Evolutionary conservation across 208 protist genomes (phyloP), one percentile per base, ranked within the genome.

Genomic region (Leishmania aethiopica): DNA sequence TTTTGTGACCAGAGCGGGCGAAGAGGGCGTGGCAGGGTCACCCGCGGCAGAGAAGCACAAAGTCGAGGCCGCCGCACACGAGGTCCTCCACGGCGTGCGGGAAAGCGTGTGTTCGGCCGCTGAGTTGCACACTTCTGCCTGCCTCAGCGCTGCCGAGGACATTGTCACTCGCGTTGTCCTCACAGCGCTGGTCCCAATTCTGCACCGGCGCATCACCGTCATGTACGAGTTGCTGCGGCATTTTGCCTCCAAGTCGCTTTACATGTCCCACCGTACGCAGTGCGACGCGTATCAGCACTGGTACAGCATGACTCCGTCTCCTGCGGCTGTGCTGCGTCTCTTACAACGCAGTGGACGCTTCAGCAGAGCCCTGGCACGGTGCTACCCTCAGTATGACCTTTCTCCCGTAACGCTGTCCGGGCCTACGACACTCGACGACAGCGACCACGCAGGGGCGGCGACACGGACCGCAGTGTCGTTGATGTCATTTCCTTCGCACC

Each of bases 211-310:
- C 69, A 92, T 91, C 78, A 81, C 85, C 42, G 87, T 92, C 40
- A 91, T 95, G 86, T 95, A 95, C 80, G 93, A 95, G 80, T 80
- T 95, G 57, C 85, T 96, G 67, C 93, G 90, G 28, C 77, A 93
- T 79, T 83, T 90, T 60, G 78, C 89, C 57, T 85, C 88, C 42
- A 86, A 86, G 66, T 86, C 83, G 1, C 77, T 96, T 17, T 89
- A 87, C 49, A 57, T 80, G 15, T 86, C 88, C 0, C 82, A 95
- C 83, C 82, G 86, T 1, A 62, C 70, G n/a, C 81, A 90, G 69
- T 77, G 90, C 64, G 70, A 75, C 40, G 72, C 86, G 49, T 95
- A 95, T 77, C 86, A 79, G 75, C 75, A 84, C 32, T 96, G 93
- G 92, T 95, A 93, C 78, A 55, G 77, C 35, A 75, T 67, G n/a